Conservation (phyloP, 768 basidiomycete species). For the Amanita fuliginea region DNA sequence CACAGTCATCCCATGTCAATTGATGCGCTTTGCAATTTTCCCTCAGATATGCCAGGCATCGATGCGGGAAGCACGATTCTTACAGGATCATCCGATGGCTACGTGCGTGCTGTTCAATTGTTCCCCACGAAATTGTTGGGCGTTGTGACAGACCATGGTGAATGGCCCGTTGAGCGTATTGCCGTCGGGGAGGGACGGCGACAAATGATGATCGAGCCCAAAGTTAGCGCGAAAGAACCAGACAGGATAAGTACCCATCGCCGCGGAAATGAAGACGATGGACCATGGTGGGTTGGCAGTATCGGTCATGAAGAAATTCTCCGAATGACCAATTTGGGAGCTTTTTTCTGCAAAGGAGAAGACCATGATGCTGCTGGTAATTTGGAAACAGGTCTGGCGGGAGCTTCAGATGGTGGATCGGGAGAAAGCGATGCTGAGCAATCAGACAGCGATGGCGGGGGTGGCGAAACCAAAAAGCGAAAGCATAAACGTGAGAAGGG, state of each 20-base stretch:
- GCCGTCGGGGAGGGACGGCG: conserved; percentile 37
- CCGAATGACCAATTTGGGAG: conserved; percentile 75
- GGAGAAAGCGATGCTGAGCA: background rate
- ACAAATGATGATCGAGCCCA: conserved; percentile 20
- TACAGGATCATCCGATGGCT: conserved; percentile 88
- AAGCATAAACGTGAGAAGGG: conserved; percentile 48
- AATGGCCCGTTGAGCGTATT: conserved; percentile 86
- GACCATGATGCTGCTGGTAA: conserved; percentile 15
- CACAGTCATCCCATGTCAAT: conserved; percentile 82
- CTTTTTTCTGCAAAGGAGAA: conserved; percentile 45
- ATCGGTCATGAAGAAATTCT: conserved; percentile 84
- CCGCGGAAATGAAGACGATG: conserved; percentile 9
- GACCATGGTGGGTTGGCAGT: conserved; percentile 81
- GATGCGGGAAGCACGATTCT: conserved; percentile 62
- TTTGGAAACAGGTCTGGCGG: conserved; percentile 7
- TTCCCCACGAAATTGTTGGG: conserved; percentile 86
- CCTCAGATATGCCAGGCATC: conserved; percentile 46
- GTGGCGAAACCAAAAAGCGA: conserved; percentile 33
- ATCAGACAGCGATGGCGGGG: conserved; percentile 13
- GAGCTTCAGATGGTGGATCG: background rate
- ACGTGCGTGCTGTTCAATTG: conserved; percentile 77
- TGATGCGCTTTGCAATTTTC: conserved; percentile 74
- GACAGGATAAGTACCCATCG: conserved; percentile 3
- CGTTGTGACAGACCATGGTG: conserved; percentile 84
- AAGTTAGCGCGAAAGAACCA: conserved; percentile 7